Evolutionary conservation across 768 basidiomycete genomes (phyloP), one percentile per base, ranked within the genome.

Genomic region (Amanita pallidorosea): DNA sequence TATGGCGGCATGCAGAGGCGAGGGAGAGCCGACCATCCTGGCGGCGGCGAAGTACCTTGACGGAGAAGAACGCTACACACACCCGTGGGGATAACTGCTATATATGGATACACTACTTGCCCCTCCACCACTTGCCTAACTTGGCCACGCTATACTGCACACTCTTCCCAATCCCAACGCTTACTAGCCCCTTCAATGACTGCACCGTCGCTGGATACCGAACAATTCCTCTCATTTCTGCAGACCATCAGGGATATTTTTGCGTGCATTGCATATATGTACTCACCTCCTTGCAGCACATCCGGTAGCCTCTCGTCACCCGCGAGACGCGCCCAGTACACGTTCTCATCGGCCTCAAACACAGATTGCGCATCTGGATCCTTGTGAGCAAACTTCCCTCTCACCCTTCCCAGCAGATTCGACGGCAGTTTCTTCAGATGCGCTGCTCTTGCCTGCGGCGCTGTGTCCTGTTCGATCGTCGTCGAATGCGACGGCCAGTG

Each of bases 171-270:
- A 86, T 55, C 4, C 93, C 93, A 7, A 88, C 87, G 52, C 83
- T 91, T 17, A 86, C 76, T 44, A 97, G 61, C 23, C 93, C 92
- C 67, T 96, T 97, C 53, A 89, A 56, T 4, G 85, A 74, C 69
- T 97, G 93, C 7, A 88, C 70, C 1, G 88, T 80, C 12, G 93
- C 89, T 5, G 93, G 91, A 57, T 80, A 76, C 56, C 85, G 75
- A 38, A 95, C 91, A 61, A 93, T 91, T 17, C 68, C 66, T 48
- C 72, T 65, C 71, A 91, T 80, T 67, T 92, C 91, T 92, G 54
- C 25, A 48, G 27, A 36, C 20, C 13, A 46, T 37, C 25, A 22
- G 44, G 42, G 43, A 47, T 36, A 23, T 17, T 20, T 38, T 20
- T 35, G 7, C 13, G 43, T 33, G 29, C 20, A 23, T 2, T 22